These are phyloP conservation scores for Sistotremastrum niveocremeum DNA, from an alignment of 768 basidiomycete genomes.

Conservation along the genomic window DNA sequence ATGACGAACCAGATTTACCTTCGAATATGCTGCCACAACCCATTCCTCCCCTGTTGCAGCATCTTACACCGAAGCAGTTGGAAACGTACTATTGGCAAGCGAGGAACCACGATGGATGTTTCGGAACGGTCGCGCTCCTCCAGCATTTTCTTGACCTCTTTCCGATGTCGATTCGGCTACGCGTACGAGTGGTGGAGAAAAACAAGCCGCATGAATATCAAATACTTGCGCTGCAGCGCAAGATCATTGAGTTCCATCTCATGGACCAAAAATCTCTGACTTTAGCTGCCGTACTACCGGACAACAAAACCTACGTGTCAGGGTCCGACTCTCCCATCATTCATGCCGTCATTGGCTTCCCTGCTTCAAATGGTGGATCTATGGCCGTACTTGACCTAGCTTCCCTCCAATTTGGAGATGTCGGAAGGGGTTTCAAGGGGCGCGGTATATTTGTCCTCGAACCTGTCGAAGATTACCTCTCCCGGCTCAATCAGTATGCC, in stretches of 20 bases:
- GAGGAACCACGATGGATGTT: conserved; percentile 12
- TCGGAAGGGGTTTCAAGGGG: conserved; percentile 9
- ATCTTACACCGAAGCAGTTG: conserved; percentile 4
- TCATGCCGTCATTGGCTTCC: conserved; percentile 10
- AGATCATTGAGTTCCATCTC: conserved; percentile 5
- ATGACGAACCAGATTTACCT: conserved; percentile 7
- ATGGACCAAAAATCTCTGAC: conserved; percentile 4
- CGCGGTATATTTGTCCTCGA: conserved; percentile 8
- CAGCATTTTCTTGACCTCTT: conserved; percentile 12
- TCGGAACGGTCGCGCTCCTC: conserved; percentile 5
- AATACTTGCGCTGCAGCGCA: too few relatives aligned
- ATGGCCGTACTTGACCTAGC: conserved; percentile 7
- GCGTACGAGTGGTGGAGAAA: conserved; percentile 6
- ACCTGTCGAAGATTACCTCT: conserved; percentile 4
- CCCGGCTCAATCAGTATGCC: too few relatives aligned
- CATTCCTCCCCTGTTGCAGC: background rate
- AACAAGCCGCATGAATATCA: conserved; percentile 3
- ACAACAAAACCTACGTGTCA: conserved; percentile 2
- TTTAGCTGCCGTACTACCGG: conserved; percentile 1
- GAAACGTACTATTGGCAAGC: conserved; percentile 13
- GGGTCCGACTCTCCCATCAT: conserved; percentile 5
- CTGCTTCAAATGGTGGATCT: background rate
- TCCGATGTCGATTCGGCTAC: background rate
- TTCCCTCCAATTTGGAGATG: conserved; percentile 13
- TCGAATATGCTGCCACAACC: conserved; percentile 9